Conservation (phyloP, 2,329 filamentous ascomycete genomes). For the Hysterium pulicare region DNA sequence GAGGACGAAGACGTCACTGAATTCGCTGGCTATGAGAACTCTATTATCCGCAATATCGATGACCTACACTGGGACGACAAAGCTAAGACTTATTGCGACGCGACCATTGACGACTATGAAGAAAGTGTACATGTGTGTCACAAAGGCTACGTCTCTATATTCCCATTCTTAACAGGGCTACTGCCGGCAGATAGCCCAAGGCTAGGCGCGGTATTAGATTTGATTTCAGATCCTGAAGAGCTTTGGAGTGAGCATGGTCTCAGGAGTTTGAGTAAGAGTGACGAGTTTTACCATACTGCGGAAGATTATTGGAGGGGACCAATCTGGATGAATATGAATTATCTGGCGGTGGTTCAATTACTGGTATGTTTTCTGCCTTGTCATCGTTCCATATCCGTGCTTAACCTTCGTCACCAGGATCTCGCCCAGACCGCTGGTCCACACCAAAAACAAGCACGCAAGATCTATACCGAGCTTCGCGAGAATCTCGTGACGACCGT, state of each 20-base stretch:
- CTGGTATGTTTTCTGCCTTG: constrained; percentile 56
- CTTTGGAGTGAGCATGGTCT: constrained; percentile 91
- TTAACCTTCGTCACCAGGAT: constrained; percentile 45
- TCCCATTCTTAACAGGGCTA: constrained; percentile 85
- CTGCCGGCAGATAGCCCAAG: constrained; percentile 70
- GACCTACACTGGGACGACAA: constrained; percentile 89
- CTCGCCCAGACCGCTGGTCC: constrained; percentile 64
- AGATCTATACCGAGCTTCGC: constrained; percentile 73
- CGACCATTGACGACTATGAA: constrained; percentile 92
- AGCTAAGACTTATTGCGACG: constrained; percentile 84
- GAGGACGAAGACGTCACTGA: constrained; percentile 72
- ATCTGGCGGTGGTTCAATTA: constrained; percentile 73
- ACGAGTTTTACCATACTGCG: constrained; percentile 78
- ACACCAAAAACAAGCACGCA: constrained; percentile 63
- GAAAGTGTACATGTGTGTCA: constrained; percentile 88
- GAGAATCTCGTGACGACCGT: constrained; percentile 86
- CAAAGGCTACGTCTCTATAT: constrained; percentile 91
- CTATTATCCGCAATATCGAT: constrained; percentile 80
- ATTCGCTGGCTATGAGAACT: constrained; percentile 68
- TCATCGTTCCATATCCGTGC: background rate
- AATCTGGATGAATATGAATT: constrained; percentile 94
- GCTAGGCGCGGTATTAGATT: constrained; percentile 69
- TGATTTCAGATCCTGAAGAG: constrained; percentile 77
- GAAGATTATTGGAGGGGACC: constrained; percentile 98
- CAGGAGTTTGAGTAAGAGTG: constrained; percentile 79